Base-by-base conservation (phyloP, 73 alveolate species). In the Tetrahymena borealis region DNA sequence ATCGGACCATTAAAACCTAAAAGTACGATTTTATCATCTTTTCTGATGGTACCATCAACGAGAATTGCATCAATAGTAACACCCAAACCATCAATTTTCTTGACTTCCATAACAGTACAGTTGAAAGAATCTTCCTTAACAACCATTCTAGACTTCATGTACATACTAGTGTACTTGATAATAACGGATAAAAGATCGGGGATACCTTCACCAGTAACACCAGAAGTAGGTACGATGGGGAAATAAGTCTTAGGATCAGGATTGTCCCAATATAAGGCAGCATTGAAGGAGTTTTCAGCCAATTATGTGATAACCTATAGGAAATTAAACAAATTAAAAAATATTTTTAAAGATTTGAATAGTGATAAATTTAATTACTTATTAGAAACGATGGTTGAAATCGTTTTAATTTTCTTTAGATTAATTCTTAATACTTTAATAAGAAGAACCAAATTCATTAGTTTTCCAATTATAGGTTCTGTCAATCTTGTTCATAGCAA, bases 1-100 rank as follows among this genome's bases (percentile, higher is more conserved):
- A 99, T 99, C 16, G 99, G 99, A 16, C 99, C 99, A 77, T 98
- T 94, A 93, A 99, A 97, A 28, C 99, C 99, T 7, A 99, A 98
- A 60, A 99, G 92, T 5, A 98, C 99, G 40, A 99, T 98, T 91
- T 98, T 99, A 95, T 99, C 99, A 39, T 99, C 99, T 31, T 96
- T 99, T n/a, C 94, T 95, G 39, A 99, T 94, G 20, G 96, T 94
- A 41, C 99, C 99, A 94, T 99, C 98, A 78, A 99, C 99, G 28
- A 99, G 98, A 15, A 99, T 97, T 28, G 98, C 99, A 96, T 99
- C 99, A 93, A 99, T 97, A 7, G 99, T 99, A 32, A 99, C 98
- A 11, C 99, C 99, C 38, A 97, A 97, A 16, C 99, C 99, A 79
- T 98, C 99, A 90, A 97, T 95, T 39, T 98, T 98, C 97, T 99